Base-by-base conservation (phyloP, 345 rosid species). In the Clarkia xantiana region DNA sequence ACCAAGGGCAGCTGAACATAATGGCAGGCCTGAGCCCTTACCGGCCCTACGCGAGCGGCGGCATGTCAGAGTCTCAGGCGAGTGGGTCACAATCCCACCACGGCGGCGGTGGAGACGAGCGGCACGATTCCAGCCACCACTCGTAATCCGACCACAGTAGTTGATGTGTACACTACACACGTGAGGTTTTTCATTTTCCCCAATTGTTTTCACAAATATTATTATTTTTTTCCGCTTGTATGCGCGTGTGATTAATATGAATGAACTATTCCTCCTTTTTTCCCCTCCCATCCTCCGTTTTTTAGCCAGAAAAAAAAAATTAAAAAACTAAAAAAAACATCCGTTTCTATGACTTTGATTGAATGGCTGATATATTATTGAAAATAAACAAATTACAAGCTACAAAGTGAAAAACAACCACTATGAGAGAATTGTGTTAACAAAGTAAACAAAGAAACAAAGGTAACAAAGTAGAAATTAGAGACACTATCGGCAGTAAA, bases 11-110 rank as follows among this genome's bases (percentile, higher is more conserved):
- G 50, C 71, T 78, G 61, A 78, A 73, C 56, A 81, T 83, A 76
- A 62, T 83, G 19, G 65, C 84, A 13, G 94, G 91, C 18, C 65
- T 90, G 41, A 83, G 63, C 56, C 78, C 84, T 1, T 86, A 77
- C 65, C 71, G 86, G 47, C 70, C 64, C 14, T 60, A 67, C 18
- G 55, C 71, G 14, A 77, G 63, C 19, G 18, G 59, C 11, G 75
- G 62, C 2, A 11, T 67, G 15, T 66, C 76, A 3, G 91, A 90
- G 18, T 82, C 95, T 18, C 95, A 74, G 55, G 83, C 93, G 4
- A 86, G 93, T 48, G 86, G 77, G 25, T 82, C 97, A 15, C 96
- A 76, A 41, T 71, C 81, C 11, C 76, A 72, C 38, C 74, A 69
- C 52, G 79, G 65, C 16, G 67, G 68, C 22, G 75, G 70, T 18